phyloP scores from a whole-genome alignment of 495 filamentous ascomycete genomes.

The Chaetomium cochliodes region DNA sequence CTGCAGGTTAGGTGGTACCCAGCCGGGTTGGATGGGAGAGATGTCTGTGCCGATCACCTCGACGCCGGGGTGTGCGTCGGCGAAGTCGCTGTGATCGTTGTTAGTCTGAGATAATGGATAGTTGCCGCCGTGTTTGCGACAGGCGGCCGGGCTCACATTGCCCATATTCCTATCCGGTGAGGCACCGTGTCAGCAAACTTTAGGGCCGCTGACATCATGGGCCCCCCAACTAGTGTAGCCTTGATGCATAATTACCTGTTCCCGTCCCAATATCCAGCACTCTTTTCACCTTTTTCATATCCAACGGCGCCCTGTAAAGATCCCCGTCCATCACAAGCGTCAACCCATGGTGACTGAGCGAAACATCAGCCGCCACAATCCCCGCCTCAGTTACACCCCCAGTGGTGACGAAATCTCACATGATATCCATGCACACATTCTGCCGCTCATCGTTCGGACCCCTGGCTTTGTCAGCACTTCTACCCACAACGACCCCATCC shows the following conservation, averaged over 20 bases:
- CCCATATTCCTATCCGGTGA: constrained; percentile 39
- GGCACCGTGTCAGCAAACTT: not conserved
- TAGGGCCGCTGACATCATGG: not conserved
- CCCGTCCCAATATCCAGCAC: constrained; percentile 68
- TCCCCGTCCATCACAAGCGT: constrained; percentile 52
- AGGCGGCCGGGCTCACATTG: constrained; percentile 33
- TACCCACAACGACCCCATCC: not conserved
- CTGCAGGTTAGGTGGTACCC: constrained; percentile 50
- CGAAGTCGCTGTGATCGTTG: constrained; percentile 30
- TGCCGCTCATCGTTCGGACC: constrained; percentile 42
- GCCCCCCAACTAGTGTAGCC: not conserved
- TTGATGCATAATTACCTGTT: constrained; percentile 35
- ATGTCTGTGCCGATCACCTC: constrained; percentile 64
- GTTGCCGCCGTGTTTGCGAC: not conserved
- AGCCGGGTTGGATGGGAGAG: constrained; percentile 54
- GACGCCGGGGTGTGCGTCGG: constrained; percentile 52
- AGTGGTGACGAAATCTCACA: constrained; percentile 25
- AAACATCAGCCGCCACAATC: no score
- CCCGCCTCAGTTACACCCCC: no score
- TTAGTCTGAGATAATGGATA: no score
- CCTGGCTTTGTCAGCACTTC: constrained; percentile 23
- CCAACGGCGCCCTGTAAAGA: constrained; percentile 57
- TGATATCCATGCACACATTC: constrained; percentile 44
- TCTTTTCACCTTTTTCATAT: constrained; percentile 36
- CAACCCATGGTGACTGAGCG: constrained; percentile 38